Evolutionary conservation across 2,329 filamentous ascomycete species (phyloP).

Genomic region (Orbilia javanica): DNA sequence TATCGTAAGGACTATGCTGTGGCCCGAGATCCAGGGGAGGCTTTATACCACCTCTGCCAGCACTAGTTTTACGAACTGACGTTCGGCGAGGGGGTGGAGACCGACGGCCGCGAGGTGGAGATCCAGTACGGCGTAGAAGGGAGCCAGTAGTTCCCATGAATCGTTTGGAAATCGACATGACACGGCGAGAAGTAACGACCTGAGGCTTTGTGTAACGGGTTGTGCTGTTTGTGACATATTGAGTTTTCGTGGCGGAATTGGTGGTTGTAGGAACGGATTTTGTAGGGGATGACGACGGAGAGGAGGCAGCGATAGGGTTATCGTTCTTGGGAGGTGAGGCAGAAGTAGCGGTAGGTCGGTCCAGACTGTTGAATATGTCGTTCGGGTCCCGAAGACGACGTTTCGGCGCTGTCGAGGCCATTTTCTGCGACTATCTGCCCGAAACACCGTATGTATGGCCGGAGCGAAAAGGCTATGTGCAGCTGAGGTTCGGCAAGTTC

Average conservation of each 20-base stretch:
- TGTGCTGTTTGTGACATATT: conserved; percentile 24
- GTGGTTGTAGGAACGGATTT: conserved; percentile 31
- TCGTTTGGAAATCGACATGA: conserved; percentile 54
- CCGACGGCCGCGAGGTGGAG: conserved; percentile 52
- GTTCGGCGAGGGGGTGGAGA: conserved; percentile 46
- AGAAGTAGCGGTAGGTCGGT: conserved; percentile 13
- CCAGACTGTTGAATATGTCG: conserved; percentile 48
- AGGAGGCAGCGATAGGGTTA: conserved; percentile 6
- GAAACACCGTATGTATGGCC: not conserved
- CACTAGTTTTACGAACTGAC: conserved; percentile 48
- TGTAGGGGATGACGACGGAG: conserved; percentile 23
- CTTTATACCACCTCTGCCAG: conserved; percentile 48
- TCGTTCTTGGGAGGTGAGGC: conserved; percentile 25
- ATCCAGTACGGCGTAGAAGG: conserved; percentile 49
- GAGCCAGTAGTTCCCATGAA: conserved; percentile 55
- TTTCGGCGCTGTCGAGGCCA: conserved; percentile 44
- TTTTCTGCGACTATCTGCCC: conserved; percentile 13
- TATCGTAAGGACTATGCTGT: conserved; percentile 61
- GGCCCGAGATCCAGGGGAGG: conserved; percentile 60
- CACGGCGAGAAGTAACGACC: conserved; percentile 45
- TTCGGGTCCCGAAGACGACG: conserved; percentile 53
- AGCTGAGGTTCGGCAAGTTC: conserved; percentile 8
- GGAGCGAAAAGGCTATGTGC: not conserved
- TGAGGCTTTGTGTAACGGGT: conserved; percentile 53
- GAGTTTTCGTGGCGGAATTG: conserved; percentile 13